Percentiles rank a stretch among this genome's conserved stretches.
phyloP scores from a whole-genome alignment of 106 monocot genomes.

The Acanthochlamys bracteata region DNA sequence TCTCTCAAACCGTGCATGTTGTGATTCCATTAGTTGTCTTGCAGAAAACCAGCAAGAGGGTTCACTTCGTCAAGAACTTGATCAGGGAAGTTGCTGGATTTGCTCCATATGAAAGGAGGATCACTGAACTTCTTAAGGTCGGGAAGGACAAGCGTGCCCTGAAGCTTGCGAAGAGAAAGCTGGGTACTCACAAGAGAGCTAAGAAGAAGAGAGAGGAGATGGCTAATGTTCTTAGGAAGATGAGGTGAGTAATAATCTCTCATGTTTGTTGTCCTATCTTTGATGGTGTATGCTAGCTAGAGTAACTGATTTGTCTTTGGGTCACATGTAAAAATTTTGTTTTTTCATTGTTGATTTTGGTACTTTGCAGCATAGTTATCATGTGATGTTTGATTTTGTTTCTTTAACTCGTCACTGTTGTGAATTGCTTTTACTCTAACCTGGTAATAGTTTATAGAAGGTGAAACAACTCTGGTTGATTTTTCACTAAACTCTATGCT shows the following conservation, averaged over 20 bases:
- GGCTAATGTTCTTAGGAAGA: constrained; percentile 34
- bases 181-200: constrained; percentile 29
- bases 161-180: constrained; percentile 29
- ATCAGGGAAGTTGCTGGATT: constrained; percentile 49
- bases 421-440: no score
- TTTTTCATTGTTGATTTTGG: background rate
- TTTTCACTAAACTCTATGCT: no score
- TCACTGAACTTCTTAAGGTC: constrained; percentile 4
- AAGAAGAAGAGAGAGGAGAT: constrained; percentile 41
- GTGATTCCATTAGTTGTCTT: no score
- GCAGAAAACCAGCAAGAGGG: constrained; percentile 48
- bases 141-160: constrained; percentile 15
- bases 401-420: no score
- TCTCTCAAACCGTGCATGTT: no score
- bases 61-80: constrained; percentile 44
- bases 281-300: constrained; percentile 40
- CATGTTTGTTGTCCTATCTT: background rate
- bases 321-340: constrained; percentile 1
- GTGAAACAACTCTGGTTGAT: no score
- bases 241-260: constrained; percentile 11
- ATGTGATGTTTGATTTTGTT: background rate
- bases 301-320: constrained; percentile 48
- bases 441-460: no score
- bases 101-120: constrained; percentile 6
- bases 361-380: no score